These are phyloP conservation scores for Corchorus olitorius DNA, from an alignment of 345 rosid genomes.

Conservation along the genomic window DNA sequence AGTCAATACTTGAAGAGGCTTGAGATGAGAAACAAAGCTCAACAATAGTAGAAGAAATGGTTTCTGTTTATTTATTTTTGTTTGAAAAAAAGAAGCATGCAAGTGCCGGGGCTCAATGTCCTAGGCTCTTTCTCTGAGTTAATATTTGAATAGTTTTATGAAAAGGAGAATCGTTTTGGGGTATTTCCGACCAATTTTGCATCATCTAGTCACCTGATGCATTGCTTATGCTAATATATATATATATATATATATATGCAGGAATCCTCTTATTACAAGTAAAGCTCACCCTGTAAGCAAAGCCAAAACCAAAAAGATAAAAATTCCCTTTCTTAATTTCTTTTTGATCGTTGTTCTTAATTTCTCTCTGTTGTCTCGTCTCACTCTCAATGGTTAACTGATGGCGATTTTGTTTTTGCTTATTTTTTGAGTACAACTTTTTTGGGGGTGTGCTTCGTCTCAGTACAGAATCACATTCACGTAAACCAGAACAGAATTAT, in stretches of 20 bases:
- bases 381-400: too few species aligned
- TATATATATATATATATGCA: too few species aligned
- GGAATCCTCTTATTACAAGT: constrained; percentile 9
- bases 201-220: background rate
- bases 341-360: background rate
- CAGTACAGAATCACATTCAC: constrained; percentile 26
- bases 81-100: background rate
- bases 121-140: background rate
- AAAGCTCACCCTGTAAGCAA: constrained; percentile 23
- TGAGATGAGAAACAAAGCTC: background rate
- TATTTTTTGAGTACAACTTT: background rate
- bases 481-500: constrained; percentile 10
- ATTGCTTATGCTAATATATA: background rate
- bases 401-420: too few species aligned
- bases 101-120: background rate
- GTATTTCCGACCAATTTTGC: background rate
- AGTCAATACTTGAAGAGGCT: background rate
- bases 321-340: background rate
- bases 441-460: background rate
- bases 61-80: too few species aligned
- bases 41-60: too few species aligned
- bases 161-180: constrained; percentile 12
- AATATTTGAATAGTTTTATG: background rate
- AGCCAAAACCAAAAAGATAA: background rate
- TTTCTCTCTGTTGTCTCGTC: background rate